These are phyloP conservation scores for Suillus sp. DNA, from an alignment of 768 basidiomycete species.

Conservation along the genomic window DNA sequence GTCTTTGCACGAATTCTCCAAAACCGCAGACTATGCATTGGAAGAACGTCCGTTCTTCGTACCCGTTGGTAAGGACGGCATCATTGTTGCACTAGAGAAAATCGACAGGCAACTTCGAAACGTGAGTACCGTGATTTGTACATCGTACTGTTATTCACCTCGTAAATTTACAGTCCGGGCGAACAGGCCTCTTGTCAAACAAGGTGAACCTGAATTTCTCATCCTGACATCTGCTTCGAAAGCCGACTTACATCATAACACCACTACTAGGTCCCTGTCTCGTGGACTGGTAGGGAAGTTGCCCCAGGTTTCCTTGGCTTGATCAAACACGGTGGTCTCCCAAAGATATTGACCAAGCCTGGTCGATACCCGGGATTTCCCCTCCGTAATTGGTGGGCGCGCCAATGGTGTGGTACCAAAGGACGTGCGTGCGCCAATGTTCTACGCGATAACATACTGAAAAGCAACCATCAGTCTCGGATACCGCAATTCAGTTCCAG, in stretches of 20 bases:
- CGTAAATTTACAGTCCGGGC: conserved; percentile 48
- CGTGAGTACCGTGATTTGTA: conserved; percentile 38
- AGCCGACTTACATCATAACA: neutral
- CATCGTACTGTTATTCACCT: neutral
- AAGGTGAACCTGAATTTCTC: conserved; percentile 44
- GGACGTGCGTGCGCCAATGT: conserved; percentile 53
- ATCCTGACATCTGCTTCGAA: neutral
- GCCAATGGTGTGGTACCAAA: conserved; percentile 67
- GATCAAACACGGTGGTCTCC: conserved; percentile 81
- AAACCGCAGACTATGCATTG: conserved; percentile 48
- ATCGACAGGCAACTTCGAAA: conserved; percentile 63
- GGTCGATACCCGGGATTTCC: conserved; percentile 80
- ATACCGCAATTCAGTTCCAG: conserved; percentile 78
- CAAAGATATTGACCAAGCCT: conserved; percentile 71
- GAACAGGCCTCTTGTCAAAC: conserved; percentile 59
- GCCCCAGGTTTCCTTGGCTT: conserved; percentile 72
- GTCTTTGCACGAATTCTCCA: conserved; percentile 44
- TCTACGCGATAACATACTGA: neutral
- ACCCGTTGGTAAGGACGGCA: conserved; percentile 63
- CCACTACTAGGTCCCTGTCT: conserved; percentile 49
- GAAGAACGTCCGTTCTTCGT: conserved; percentile 73
- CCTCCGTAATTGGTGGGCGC: conserved; percentile 83
- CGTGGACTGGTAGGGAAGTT: conserved; percentile 73
- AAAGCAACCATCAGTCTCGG: conserved; percentile 55
- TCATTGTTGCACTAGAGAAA: conserved; percentile 68